Percentiles rank a stretch among this genome's conserved stretches.
Conservation (phyloP, 148 eudicot species). For the Agrostemma githago region DNA sequence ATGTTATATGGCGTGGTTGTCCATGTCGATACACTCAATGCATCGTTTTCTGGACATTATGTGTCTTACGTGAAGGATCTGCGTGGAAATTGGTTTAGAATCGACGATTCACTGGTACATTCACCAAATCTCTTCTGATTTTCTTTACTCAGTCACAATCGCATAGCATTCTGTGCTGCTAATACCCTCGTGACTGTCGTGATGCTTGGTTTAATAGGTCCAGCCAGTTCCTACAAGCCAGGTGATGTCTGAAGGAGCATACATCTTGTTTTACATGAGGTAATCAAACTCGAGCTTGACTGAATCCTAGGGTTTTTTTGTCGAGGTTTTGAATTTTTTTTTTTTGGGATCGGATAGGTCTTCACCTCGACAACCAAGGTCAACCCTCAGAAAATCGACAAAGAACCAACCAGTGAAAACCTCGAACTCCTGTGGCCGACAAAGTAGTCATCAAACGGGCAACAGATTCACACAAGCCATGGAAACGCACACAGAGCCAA, state of each 20-base stretch:
- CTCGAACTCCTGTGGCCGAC: constrained; percentile 29
- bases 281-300: constrained; percentile 19
- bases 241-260: constrained; percentile 97
- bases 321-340: background rate
- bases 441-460: constrained; percentile 26
- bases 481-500: constrained; percentile 34
- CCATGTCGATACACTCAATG: constrained; percentile 84
- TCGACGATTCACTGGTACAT: constrained; percentile 82
- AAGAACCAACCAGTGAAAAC: constrained; percentile 38
- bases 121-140: background rate
- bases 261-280: constrained; percentile 91
- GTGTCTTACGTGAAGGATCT: constrained; percentile 80
- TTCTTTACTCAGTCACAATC: background rate
- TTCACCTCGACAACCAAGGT: constrained; percentile 60
- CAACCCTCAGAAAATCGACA: constrained; percentile 29
- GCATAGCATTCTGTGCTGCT: background rate
- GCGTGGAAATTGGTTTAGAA: constrained; percentile 77
- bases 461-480: constrained; percentile 37
- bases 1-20: constrained; percentile 86
- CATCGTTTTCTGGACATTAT: constrained; percentile 95
- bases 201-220: constrained; percentile 51
- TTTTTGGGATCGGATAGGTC: constrained; percentile 39
- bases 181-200: background rate
- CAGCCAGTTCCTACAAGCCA: constrained; percentile 65
- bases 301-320: background rate